Conservation (phyloP, 2,329 filamentous ascomycete species). For the Penicillium thymicola region DNA sequence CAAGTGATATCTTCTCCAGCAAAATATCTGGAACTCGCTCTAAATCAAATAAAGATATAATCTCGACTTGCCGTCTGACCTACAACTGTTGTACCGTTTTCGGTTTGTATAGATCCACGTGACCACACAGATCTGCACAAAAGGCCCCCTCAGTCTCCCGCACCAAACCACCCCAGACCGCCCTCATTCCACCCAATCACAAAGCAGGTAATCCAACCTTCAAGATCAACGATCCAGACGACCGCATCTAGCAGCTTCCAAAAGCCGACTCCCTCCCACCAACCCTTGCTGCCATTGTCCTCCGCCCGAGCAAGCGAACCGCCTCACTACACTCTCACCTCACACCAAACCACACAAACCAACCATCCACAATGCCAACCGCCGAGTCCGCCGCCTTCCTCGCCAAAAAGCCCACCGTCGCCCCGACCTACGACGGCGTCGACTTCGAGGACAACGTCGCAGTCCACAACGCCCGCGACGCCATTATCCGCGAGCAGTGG, state of each 20-base stretch:
- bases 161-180: slow-evolving; percentile 15
- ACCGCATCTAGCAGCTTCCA: slow-evolving; percentile 15
- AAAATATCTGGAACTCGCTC: accelerated
- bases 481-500: slow-evolving; percentile 66
- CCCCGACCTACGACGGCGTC: slow-evolving; percentile 64
- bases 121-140: background rate
- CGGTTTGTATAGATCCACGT: slow-evolving; percentile 6
- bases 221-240: slow-evolving; percentile 18
- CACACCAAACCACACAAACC: background rate
- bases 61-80: background rate
- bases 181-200: slow-evolving; percentile 29
- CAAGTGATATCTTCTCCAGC: accelerated
- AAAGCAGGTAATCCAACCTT: slow-evolving; percentile 24
- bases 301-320: background rate
- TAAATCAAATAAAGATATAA: background rate
- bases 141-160: background rate
- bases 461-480: slow-evolving; percentile 62
- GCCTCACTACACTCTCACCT: background rate
- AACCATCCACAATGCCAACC: slow-evolving; percentile 55
- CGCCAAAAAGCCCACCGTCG: slow-evolving; percentile 62
- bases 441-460: slow-evolving; percentile 64
- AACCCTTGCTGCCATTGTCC: slow-evolving; percentile 5
- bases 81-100: too few species aligned
- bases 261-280: slow-evolving; percentile 3
- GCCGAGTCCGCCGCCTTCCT: slow-evolving; percentile 63